These are phyloP conservation scores for Pichia inconspicua DNA, from an alignment of 1,139 yeast genomes.

Conservation along the genomic window DNA sequence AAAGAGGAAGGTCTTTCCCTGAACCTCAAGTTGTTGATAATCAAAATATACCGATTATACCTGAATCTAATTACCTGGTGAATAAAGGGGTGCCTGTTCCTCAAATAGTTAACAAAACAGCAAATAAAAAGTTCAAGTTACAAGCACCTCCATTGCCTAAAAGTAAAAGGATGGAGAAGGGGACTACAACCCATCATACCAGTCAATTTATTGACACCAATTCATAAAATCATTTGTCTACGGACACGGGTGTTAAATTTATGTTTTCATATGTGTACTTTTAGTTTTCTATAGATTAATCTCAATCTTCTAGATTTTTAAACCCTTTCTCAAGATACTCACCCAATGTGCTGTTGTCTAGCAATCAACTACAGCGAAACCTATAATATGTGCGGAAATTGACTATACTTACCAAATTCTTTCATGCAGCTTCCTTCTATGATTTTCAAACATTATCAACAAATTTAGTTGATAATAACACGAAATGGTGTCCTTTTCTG, in stretches of 20 bases:
- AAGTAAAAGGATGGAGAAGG: not conserved
- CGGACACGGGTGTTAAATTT: not conserved
- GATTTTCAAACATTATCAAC: too few relatives aligned
- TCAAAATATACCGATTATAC: not conserved
- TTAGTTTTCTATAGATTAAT: not conserved
- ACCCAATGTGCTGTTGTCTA: too few relatives aligned
- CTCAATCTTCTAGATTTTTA: too few relatives aligned
- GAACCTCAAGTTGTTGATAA: not conserved
- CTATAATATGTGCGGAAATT: too few relatives aligned
- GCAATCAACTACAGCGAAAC: too few relatives aligned
- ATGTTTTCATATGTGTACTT: not conserved
- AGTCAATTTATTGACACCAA: not conserved
- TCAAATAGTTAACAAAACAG: conserved; percentile 4
- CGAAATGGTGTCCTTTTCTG: too few relatives aligned
- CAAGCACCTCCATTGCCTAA: conserved; percentile 11
- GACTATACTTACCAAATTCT: too few relatives aligned
- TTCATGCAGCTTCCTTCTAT: too few relatives aligned
- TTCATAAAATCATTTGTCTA: not conserved
- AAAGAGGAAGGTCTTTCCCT: not conserved
- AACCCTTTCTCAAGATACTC: too few relatives aligned
- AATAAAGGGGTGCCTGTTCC: not conserved
- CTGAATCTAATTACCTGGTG: not conserved
- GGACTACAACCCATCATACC: not conserved
- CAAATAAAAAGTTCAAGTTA: conserved; percentile 9
- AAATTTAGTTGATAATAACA: too few relatives aligned